Base-by-base conservation (phyloP, 169 alveolate genomes). In the Cryptosporidium andersoni region DNA sequence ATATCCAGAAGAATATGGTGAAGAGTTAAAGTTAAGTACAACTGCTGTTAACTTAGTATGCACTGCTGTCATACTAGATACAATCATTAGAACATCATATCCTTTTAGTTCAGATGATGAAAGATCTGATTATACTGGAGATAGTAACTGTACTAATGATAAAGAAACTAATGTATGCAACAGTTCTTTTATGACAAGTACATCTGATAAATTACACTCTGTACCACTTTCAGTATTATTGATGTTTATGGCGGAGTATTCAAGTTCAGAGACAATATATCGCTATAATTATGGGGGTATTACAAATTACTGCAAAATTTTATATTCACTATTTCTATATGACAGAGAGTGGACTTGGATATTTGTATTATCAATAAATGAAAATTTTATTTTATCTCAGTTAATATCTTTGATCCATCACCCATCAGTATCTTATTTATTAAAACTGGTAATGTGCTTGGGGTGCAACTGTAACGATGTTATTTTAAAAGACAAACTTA, bases 331-430 rank as follows among this genome's bases (percentile, higher is more conserved):
- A 6, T 4, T 74, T 52, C 14, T 74, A 16, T 55, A 36, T n/a
- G 67, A 74, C 12, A 58, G 55, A 34, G 68, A 74, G 7, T 74
- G 85, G 85, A 60, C 85, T 2, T 60, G 52, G 62, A 74, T 40
- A 2, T 56, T 58, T 45, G 14, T 74, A 47, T 12, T 74, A 36
- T 74, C 36, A 12, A 16, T 55, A 12, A 58, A 43, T 25, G 64
- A 49, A 11, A 60, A 47, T 11, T 47, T 12, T 37, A 34, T 74
- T 16, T 11, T 74, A 49, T 45, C 43, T n/a, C 42, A 74, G 16
- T 43, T 74, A 40, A 6, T 58, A 16, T 2, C 34, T 3, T 39
- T 47, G 16, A 7, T 74, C 2, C 3, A 34, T 25, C 58, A 74
- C 34, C 62, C 66, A 14, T 74, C 85, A 16, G 63, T 74, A 12